Conservation (phyloP, 2,329 filamentous ascomycete genomes). For the Cryphonectria carpinicola region DNA sequence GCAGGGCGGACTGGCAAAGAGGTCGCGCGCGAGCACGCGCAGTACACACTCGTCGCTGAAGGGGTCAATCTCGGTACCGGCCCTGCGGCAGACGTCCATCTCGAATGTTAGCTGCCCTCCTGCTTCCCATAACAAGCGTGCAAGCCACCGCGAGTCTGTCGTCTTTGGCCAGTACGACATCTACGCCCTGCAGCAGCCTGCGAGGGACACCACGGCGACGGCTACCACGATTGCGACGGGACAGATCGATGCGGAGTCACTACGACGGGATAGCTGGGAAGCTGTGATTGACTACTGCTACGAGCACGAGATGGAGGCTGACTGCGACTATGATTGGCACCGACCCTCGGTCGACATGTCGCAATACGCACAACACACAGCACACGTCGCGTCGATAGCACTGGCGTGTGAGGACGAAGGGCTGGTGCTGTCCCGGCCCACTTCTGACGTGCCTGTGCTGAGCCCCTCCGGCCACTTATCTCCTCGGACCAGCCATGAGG, state of each 20-base stretch:
- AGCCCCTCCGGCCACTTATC: slow-evolving; percentile 50
- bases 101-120: slow-evolving; percentile 15
- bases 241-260: slow-evolving; percentile 34
- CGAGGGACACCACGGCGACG: slow-evolving; percentile 32
- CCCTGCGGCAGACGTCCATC: slow-evolving; percentile 23
- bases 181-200: slow-evolving; percentile 41
- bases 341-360: slow-evolving; percentile 56
- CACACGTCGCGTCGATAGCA: slow-evolving; percentile 12
- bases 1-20: slow-evolving; percentile 42
- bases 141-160: slow-evolving; percentile 54
- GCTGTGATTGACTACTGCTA: slow-evolving; percentile 74
- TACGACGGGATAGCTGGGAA: slow-evolving; percentile 62
- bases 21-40: slow-evolving; percentile 48
- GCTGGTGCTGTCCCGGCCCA: slow-evolving; percentile 26
- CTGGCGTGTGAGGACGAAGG: slow-evolving; percentile 30
- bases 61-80: slow-evolving; percentile 59
- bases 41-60: slow-evolving; percentile 57
- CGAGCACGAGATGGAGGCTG: slow-evolving; percentile 68
- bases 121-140: slow-evolving; percentile 35
- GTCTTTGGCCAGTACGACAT: slow-evolving; percentile 53
- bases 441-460: slow-evolving; percentile 46
- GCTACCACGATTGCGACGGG: slow-evolving; percentile 30
- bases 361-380: slow-evolving; percentile 39
- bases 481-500: slow-evolving; percentile 39
- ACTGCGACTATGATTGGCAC: slow-evolving; percentile 70